These are phyloP conservation scores for Auriscalpium microsporum DNA, from an alignment of 768 basidiomycete species.

Conservation along the genomic window DNA sequence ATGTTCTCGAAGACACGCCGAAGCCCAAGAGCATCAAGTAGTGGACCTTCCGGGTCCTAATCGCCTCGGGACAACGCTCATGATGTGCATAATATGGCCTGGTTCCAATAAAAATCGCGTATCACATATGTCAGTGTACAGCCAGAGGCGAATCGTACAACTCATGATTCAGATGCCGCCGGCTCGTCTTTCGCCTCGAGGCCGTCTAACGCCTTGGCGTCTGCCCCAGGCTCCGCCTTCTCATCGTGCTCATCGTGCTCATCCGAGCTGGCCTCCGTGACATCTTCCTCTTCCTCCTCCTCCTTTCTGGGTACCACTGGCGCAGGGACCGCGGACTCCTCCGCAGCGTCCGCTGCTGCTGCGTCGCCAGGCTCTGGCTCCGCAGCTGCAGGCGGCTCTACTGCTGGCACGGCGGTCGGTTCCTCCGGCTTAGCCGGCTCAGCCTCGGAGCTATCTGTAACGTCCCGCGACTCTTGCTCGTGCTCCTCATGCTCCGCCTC, in stretches of 20 bases:
- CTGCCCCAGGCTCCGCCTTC: background rate
- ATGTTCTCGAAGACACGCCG: slow-evolving; percentile 40
- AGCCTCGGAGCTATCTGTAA: background rate
- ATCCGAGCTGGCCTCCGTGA: slow-evolving; percentile 9
- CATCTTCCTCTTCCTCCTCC: slow-evolving; percentile 11
- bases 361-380: background rate
- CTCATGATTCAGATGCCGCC: background rate
- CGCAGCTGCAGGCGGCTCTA: background rate
- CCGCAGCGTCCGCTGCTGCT: background rate
- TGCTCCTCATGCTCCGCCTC: background rate
- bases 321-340: background rate
- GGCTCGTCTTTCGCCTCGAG: background rate
- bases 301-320: background rate
- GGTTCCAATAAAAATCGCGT: too few relatives aligned
- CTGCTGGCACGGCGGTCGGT: background rate
- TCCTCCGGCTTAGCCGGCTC: background rate
- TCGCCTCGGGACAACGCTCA: too few relatives aligned
- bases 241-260: slow-evolving; percentile 1
- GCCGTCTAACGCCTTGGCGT: background rate
- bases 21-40: background rate
- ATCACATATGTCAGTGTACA: too few relatives aligned
- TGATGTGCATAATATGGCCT: too few relatives aligned
- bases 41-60: too few relatives aligned
- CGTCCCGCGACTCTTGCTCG: background rate
- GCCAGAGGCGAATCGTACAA: background rate